Evolutionary conservation across 2,329 filamentous ascomycete genomes (phyloP), one percentile per base, ranked within the genome.

Genomic region (Ascochyta clinopodiicola): DNA sequence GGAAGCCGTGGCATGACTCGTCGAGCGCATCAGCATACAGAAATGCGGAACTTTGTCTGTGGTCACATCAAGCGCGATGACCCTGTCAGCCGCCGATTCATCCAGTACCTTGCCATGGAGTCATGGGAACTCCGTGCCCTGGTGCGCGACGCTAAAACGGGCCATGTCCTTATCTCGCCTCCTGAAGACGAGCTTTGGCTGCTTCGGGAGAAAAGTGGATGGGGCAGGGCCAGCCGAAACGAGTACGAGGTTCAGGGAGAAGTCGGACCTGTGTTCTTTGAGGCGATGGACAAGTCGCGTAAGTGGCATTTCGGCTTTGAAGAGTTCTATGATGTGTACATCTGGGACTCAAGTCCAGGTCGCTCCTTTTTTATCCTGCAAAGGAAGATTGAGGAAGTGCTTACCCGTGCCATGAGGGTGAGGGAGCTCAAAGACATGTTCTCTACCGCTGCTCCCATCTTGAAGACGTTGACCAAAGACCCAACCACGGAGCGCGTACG

Each of bases 31-130:
- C 64, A 68, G 24, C 62, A 73, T 15, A 57, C 69, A 3, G 74
- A 80, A 54, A 63, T 68, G 35, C 69, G 77, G 42, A 79, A 79
- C 45, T 76, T 78, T 34, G 70, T 79, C 15, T 79, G 77, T 56
- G 74, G 71, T 6, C 70, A 78, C 47, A 74, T 80, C 53, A 78
- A 78, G 58, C 73, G 77, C 5, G 73, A 78, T 39, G 75, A 79
- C 43, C 70, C 73, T 27, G 69, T 74, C 19, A 78, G 71, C 48
- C 74, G 77, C 21, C 72, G 78, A 6, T 75, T 79, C 51, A 74
- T 79, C 8, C 77, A 79, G 53, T 79, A 80, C 54, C 56, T 79
- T 0, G 66, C 73, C 4, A 78, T 80, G 73, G 68, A 77, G 45
- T 68, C 69, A 2, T 70, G 64, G 42, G 55, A 70, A 21, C 43